These are phyloP conservation scores for Blastobotrys americana DNA, from an alignment of 805 yeast species.

Conservation along the genomic window DNA sequence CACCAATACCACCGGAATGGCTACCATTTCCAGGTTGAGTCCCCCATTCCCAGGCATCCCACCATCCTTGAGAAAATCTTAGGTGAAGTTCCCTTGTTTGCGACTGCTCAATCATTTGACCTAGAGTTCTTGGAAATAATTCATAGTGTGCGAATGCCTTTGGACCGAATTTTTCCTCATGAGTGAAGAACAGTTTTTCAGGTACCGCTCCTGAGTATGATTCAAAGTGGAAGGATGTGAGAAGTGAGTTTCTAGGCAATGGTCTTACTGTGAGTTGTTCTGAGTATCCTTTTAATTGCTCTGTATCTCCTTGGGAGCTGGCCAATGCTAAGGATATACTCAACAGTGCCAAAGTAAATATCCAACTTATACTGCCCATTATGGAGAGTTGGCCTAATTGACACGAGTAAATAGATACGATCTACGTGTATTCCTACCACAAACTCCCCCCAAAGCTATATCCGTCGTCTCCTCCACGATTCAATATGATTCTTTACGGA, in stretches of 20 bases:
- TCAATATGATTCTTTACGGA: too few relatives aligned
- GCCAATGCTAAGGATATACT: too few relatives aligned
- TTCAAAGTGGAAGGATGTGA: slow-evolving; percentile 66
- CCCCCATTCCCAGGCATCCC: slow-evolving; percentile 90
- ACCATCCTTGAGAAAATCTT: slow-evolving; percentile 89
- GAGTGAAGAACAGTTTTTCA: slow-evolving; percentile 11
- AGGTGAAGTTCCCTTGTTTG: slow-evolving; percentile 70
- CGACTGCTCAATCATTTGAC: slow-evolving; percentile 63
- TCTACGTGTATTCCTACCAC: too few relatives aligned
- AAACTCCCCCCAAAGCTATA: too few relatives aligned
- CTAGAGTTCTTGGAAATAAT: slow-evolving; percentile 70
- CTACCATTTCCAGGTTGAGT: slow-evolving; percentile 63
- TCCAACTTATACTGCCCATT: too few relatives aligned
- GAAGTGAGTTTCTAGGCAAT: slow-evolving; percentile 60
- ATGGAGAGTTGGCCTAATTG: too few relatives aligned
- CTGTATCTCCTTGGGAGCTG: too few relatives aligned
- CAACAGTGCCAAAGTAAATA: too few relatives aligned
- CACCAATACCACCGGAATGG: slow-evolving; percentile 87
- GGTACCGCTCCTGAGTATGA: slow-evolving; percentile 44
- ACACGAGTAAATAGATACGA: too few relatives aligned
- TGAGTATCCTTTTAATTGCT: slow-evolving; percentile 39
- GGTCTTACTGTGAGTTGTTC: slow-evolving; percentile 64
- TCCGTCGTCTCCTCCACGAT: too few relatives aligned
- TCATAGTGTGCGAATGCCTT: slow-evolving; percentile 22
- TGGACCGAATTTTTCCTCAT: background rate